Base-by-base conservation (phyloP, 305 asterid genomes). In the Solanum hybrid region DNA sequence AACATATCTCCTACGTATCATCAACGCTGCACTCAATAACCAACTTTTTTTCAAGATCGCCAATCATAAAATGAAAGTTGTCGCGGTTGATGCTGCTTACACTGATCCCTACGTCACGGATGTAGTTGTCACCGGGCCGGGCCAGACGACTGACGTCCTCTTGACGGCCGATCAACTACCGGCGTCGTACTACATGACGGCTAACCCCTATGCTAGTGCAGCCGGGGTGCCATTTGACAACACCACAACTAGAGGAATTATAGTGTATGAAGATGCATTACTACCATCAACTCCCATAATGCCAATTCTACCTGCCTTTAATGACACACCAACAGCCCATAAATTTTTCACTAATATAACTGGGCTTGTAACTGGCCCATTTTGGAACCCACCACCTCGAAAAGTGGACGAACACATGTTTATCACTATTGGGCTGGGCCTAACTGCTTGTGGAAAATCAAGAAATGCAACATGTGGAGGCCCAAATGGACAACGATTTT, bases 291-390 rank as follows among this genome's bases (percentile, higher is more conserved):
- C 69, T 11, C 87, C 87, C 9, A 20, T 77, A 78, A 80, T 80
- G 88, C 90, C 90, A 67, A 36, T 79, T 24, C 39, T 89, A 80
- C 90, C 90, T 2, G 80, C 33, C 29, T 89, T 57, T 29, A 89
- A 89, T 13, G 90, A 89, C 35, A 89, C 90, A n/a, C 88, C 90
- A 67, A 89, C 90, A 6, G 90, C 90, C 69, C 90, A 89, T 4
- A 89, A 80, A 64, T 89, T 89, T 87, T 89, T 46, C 71, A 51
- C 80, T 26, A 89, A 80, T 8, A 6, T 89, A 33, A 89, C 90
- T 67, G 87, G 87, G 87, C 88, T 89, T 24, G 90, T 89, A 11
- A 80, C 87, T 5, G 64, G 87, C 13, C 90, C 81, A 7, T 89
- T 80, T 89, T 89, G 87, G 87, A 61, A 18, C 14, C 87, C 90